These are phyloP conservation scores for Melaleuca quinquenervia DNA, from an alignment of 345 rosid genomes.

Conservation along the genomic window DNA sequence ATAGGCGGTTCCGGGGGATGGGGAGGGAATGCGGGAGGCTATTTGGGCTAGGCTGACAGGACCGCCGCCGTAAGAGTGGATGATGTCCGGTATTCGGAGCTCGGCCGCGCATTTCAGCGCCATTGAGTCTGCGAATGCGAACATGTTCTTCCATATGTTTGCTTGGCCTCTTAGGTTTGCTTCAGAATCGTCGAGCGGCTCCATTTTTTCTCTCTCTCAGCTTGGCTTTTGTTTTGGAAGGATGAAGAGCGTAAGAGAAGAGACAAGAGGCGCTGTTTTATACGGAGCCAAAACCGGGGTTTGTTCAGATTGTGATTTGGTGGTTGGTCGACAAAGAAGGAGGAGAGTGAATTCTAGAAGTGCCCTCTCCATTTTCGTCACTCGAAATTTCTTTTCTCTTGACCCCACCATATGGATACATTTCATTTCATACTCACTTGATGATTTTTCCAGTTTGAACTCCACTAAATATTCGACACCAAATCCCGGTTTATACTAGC, in stretches of 20 bases:
- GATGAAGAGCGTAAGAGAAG: neutral
- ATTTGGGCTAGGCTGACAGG: conserved; percentile 13
- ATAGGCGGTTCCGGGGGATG: neutral
- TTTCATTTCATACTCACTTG: neutral
- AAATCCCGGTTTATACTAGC: neutral
- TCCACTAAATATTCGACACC: neutral
- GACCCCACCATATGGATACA: neutral
- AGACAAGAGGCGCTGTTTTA: neutral
- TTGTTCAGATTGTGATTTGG: neutral
- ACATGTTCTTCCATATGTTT: conserved; percentile 6
- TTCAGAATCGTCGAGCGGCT: neutral
- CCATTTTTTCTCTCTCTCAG: neutral
- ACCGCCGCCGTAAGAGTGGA: conserved; percentile 8
- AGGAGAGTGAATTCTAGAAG: neutral
- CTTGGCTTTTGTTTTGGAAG: neutral
- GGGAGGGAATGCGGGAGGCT: conserved; percentile 8
- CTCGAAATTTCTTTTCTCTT: neutral
- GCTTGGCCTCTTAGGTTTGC: conserved; percentile 10
- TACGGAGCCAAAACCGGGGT: neutral
- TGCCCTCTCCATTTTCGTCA: neutral
- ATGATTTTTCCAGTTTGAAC: neutral
- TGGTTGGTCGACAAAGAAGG: neutral
- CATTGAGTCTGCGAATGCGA: conserved; percentile 18
- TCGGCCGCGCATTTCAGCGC: conserved; percentile 19
- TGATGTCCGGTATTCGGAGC: conserved; percentile 21